phyloP scores from a whole-genome alignment of 2,329 filamentous ascomycete species.

The Pezicula radicicola region DNA sequence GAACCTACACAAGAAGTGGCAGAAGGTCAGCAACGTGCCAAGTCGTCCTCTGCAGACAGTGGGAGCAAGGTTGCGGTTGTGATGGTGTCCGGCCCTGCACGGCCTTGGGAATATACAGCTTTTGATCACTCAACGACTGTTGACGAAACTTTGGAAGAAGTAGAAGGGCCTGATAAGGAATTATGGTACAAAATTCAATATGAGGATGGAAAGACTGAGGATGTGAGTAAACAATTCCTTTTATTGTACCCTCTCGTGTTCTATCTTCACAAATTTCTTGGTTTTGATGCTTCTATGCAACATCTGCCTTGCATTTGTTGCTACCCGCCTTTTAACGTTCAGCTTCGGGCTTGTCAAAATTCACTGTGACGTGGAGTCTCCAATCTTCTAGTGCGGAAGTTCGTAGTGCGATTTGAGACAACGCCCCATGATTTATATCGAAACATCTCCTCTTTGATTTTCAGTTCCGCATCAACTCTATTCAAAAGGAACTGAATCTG shows the following conservation, averaged over 20 bases:
- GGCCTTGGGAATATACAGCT: slow-evolving; percentile 25
- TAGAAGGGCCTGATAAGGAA: slow-evolving; percentile 13
- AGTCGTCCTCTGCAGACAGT: background rate
- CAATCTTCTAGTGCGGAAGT: too few relatives aligned
- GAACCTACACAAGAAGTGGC: background rate
- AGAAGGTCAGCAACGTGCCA: background rate
- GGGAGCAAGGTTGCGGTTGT: background rate
- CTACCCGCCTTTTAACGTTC: too few relatives aligned
- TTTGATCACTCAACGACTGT: slow-evolving; percentile 25
- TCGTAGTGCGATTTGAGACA: too few relatives aligned
- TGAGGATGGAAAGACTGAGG: slow-evolving; percentile 26
- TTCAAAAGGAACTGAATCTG: too few relatives aligned
- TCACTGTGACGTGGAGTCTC: too few relatives aligned
- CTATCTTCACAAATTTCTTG: background rate
- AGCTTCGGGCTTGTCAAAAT: too few relatives aligned
- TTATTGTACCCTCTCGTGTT: background rate
- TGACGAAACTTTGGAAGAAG: slow-evolving; percentile 23
- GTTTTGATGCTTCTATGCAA: too few relatives aligned
- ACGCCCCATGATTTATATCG: too few relatives aligned
- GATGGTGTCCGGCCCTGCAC: slow-evolving; percentile 12
- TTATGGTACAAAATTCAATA: slow-evolving; percentile 26
- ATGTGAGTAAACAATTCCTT: slow-evolving; percentile 22
- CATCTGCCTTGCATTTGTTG: too few relatives aligned
- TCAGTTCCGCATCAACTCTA: too few relatives aligned
- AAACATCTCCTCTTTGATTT: too few relatives aligned